phyloP scores from a whole-genome alignment of 2,329 filamentous ascomycete genomes.

The Coleophoma eucalyptorum region DNA sequence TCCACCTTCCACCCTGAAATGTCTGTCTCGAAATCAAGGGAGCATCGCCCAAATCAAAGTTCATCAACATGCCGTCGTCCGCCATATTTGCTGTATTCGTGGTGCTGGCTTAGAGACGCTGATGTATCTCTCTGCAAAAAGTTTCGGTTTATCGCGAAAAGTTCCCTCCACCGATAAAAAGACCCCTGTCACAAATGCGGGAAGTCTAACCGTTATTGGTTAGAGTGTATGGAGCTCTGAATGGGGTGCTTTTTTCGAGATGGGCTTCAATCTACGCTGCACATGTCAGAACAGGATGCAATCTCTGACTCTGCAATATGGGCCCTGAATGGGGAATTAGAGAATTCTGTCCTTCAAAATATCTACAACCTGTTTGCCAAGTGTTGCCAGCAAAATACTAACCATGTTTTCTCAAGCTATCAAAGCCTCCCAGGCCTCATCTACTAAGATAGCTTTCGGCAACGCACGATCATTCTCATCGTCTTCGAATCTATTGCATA shows the following conservation, averaged over 20 bases:
- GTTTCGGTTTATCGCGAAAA: constrained; percentile 13
- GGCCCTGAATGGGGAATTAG: constrained; percentile 16
- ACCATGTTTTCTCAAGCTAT: constrained; percentile 1
- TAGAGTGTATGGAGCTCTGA: background rate
- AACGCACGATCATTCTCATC: constrained; percentile 8
- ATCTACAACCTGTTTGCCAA: background rate
- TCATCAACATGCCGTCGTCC: constrained; percentile 92
- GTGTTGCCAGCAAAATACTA: constrained; percentile 4
- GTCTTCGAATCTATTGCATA: constrained; percentile 3
- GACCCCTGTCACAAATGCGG: constrained; percentile 11
- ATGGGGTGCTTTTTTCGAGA: background rate
- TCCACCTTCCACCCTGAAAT: constrained; percentile 91
- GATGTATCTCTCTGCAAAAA: constrained; percentile 10
- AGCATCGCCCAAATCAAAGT: constrained; percentile 75
- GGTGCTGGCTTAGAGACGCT: constrained; percentile 1
- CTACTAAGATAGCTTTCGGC: background rate
- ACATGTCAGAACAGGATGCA: constrained; percentile 25
- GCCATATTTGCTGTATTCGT: constrained; percentile 56
- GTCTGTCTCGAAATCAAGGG: constrained; percentile 57
- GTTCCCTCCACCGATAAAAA: constrained; percentile 9
- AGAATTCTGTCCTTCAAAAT: background rate
- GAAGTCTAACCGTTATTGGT: constrained; percentile 13
- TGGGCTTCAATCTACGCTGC: constrained; percentile 8
- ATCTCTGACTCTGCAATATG: constrained; percentile 13
- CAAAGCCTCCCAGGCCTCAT: background rate